Evolutionary conservation across 257 asterid species (phyloP).

Genomic region (Nicotiana tabacum): DNA sequence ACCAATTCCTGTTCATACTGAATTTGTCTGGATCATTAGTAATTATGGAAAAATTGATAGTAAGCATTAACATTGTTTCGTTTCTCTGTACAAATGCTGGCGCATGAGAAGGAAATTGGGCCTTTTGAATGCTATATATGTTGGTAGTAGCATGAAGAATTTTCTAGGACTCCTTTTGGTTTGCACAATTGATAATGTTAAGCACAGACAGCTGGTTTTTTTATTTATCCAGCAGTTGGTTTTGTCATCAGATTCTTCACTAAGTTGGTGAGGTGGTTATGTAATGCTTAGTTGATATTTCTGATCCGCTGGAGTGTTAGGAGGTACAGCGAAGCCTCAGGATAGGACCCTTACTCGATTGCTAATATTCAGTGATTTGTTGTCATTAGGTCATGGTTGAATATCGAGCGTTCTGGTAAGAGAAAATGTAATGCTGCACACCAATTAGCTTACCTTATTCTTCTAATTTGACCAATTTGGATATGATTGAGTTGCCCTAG

Average conservation of each 20-base stretch:
- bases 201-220: not conserved
- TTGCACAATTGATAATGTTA: not conserved
- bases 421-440: not conserved
- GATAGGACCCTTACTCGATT: not conserved
- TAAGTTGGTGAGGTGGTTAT: not conserved
- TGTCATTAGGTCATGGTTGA: not conserved
- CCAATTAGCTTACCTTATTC: not conserved
- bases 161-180: not conserved
- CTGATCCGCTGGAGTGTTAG: not conserved
- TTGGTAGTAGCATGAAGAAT: not conserved
- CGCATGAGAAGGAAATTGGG: not conserved
- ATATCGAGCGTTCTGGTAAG: not conserved
- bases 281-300: not conserved
- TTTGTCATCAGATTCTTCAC: not conserved
- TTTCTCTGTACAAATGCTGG: conserved; percentile 2
- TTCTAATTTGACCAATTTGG: not conserved
- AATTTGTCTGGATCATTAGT: not conserved
- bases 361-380: not conserved
- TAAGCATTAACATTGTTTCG: not conserved
- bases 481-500: not conserved
- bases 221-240: not conserved
- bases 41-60: not conserved
- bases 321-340: not conserved
- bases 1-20: not conserved
- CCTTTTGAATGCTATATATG: not conserved